Base-by-base conservation (phyloP, 208 protist genomes). In the Naegleria lovaniensis region DNA sequence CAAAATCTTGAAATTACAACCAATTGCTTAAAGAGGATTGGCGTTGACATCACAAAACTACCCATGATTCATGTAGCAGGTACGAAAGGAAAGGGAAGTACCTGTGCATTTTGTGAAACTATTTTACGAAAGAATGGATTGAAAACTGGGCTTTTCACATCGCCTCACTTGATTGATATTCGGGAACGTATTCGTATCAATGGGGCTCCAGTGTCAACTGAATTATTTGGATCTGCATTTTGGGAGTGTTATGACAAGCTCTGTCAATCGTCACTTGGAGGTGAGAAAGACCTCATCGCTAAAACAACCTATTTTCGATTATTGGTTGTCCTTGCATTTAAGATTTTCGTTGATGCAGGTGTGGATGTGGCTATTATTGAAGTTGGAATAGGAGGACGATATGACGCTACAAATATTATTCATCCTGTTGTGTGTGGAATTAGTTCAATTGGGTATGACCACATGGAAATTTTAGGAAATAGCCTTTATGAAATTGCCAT, bases 381-480 rank as follows among this genome's bases (percentile, higher is more conserved):
- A 93, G 96, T 97, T 55, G 97, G 98, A 29, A 93, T 99, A n/a
- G 98, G 98, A 79, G 98, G 98, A 36, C 92, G 95, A 79, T 92
- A 96, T 52, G 97, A 98, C 93, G 90, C 95, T 9, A 98, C 97
- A 19, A 99, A 98, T 94, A 93, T 97, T 0, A 92, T 99, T 29
- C 91, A 95, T 0, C 92, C 94, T 11, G 94, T 95, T 51, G 96
- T 97, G n/a, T 96, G 94, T 92, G 94, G 97, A 38, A 97, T 99
- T 51, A 98, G 97, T 0, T 91, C 96, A 0, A 93, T 99, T 19
- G 97, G 96, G 52, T 94, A 96, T 39, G 98, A 99, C 88, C 98
- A 99, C 94, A 96, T 94, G 91, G 92, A 95, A 7, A 94, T 98
- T 13, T 95, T 99, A 25, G 98, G 98, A 13, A 91, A 98, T 90